phyloP scores from a whole-genome alignment of 2,329 filamentous ascomycete genomes.

The Colletotrichum lentis region DNA sequence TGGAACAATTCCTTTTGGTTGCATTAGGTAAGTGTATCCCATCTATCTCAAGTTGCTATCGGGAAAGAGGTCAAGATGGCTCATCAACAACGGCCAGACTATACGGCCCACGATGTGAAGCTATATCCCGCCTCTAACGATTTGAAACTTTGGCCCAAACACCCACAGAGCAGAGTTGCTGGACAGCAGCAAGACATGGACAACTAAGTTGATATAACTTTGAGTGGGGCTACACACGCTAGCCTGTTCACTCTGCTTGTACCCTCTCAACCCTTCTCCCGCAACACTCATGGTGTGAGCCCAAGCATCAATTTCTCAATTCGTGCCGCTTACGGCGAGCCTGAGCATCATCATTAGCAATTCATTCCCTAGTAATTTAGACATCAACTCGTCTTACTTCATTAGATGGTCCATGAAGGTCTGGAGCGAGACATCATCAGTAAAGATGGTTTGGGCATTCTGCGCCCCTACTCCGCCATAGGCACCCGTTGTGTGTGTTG shows the following conservation, averaged over 20 bases:
- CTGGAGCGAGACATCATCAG: conserved; percentile 95
- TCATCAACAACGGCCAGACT: neutral
- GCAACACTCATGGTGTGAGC: too few relatives aligned
- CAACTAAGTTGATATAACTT: neutral
- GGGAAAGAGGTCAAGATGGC: neutral
- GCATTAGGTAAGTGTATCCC: neutral
- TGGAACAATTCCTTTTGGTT: neutral
- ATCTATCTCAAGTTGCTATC: neutral
- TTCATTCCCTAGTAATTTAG: conserved; percentile 3
- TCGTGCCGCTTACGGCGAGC: conserved; percentile 71
- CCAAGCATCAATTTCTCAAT: conserved; percentile 50
- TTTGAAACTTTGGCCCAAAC: neutral
- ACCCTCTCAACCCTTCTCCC: neutral
- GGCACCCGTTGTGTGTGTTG: conserved; percentile 90
- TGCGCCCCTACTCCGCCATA: conserved; percentile 88
- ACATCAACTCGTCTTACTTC: conserved; percentile 71
- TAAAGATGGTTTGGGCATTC: conserved; percentile 97
- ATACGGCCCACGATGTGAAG: neutral
- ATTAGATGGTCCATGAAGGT: conserved; percentile 99
- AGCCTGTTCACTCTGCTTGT: neutral
- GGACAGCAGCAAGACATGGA: neutral
- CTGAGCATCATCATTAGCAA: conserved; percentile 45
- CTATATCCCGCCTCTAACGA: too few relatives aligned
- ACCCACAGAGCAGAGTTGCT: neutral
- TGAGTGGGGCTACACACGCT: neutral